Base-by-base conservation (phyloP, 495 filamentous ascomycete genomes). In the Astrothelium macrocarpum region DNA sequence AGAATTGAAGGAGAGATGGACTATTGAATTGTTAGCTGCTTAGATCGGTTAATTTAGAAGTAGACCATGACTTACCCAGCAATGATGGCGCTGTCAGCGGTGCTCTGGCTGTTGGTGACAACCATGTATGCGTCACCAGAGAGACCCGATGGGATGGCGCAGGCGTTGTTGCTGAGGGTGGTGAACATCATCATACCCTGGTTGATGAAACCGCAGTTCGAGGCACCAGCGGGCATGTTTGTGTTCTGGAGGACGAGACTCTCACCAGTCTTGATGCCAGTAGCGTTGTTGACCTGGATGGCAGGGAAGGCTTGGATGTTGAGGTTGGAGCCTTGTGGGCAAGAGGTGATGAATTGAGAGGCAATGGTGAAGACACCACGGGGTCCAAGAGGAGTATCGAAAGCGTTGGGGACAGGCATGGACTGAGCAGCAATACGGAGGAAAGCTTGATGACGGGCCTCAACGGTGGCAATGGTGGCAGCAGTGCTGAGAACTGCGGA, bases 321-420 rank as follows among this genome's bases (percentile, higher is more conserved):
- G n/a, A 87, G 76, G 70, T 81, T 80, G 68, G 77, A 79, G 60
- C 80, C 83, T 18, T 71, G 71, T 9, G 84, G 84, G 76, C 84
- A 87, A 45, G 77, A 79, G 56, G 67, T 63, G 74, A 87, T 86
- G 77, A 87, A 87, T 34, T 78, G 77, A n/a, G 83, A 80, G 62
- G 84, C 84, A 59, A 87, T 76, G 16, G 84, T 85, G 73, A 86
- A 86, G 70, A 87, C 78, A 56, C 79, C 78, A 64, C 79, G 78
- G 64, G 81, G 78, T 59, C 79, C 77, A 11, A 87, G 78, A 12
- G 84, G 75, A 4, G 78, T 79, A 72, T 86, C 84, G 66, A 86
- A 85, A 39, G 84, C 81, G 65, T 78, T 79, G 7, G 84, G 83
- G 2, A 84, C 77, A 53, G 83, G 78, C 60, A 78, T 66, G 60